Evolutionary conservation across 306 rosid genomes (phyloP), one percentile per base, ranked within the genome.

Genomic region (Ziziphus jujuba): DNA sequence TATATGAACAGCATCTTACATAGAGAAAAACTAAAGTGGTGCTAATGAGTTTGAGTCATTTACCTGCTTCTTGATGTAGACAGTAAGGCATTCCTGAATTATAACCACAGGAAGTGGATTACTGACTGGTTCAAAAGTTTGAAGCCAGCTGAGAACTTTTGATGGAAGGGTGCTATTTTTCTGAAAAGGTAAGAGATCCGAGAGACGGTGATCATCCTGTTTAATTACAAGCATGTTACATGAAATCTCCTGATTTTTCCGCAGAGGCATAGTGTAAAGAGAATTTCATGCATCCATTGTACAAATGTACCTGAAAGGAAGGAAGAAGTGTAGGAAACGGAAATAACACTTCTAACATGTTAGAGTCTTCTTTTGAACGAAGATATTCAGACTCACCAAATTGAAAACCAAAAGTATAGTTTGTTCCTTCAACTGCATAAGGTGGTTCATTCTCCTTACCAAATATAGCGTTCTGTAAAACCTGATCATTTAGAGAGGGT

Each of bases 271-370:
- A 75, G 12, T 45, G 71, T 53, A 61, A 44, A n/a, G 23, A 61
- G 57, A 40, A 19, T 50, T 66, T 72, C 72, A 59, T 20, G 15
- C 10, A 70, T 60, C 56, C 52, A 59, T 54, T 40, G 40, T 65
- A 44, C 48, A 48, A 65, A 19, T 49, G 65, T 84, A 93, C 98
- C 98, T 87, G 88, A 75, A 84, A 69, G 10, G 84, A 75, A 78
- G 98, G 98, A 68, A 90, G 91, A 66, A 93, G 71, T 24, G 98
- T 84, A 56, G 98, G 96, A 79, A 82, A 93, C 71, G 98, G 98
- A 78, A 93, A 86, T 81, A 93, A 38, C 77, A 47, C 68, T 69
- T 88, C 97, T 70, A 93, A 77, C 70, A 86, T 80, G 25, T 79
- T 81, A 69, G 75, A 84, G 52, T 90, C 89, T 13, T 90, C 81